Conservation (phyloP, 2,329 filamentous ascomycete species). For the Pestalotiopsis sp. region DNA sequence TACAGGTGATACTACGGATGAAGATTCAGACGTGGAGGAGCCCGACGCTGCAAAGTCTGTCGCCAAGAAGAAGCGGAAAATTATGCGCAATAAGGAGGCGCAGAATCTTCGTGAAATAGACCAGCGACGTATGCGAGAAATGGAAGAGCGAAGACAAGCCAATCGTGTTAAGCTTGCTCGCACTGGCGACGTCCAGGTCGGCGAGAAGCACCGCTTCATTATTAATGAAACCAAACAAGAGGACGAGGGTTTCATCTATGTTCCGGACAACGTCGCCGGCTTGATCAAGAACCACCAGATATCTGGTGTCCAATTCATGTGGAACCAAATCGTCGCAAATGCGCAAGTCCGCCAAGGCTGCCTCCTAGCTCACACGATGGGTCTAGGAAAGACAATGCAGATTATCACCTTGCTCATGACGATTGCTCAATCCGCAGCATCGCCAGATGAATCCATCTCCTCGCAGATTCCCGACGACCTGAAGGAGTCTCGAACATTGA, state of each 20-base stretch:
- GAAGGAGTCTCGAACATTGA: conserved; percentile 61
- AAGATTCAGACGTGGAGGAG: conserved; percentile 13
- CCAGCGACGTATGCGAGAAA: conserved; percentile 50
- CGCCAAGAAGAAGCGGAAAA: conserved; percentile 39
- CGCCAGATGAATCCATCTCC: conserved; percentile 53
- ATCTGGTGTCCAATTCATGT: conserved; percentile 81
- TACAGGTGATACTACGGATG: background rate
- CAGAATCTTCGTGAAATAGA: conserved; percentile 57
- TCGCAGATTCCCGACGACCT: conserved; percentile 70
- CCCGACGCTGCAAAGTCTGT: conserved; percentile 25
- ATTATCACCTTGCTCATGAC: conserved; percentile 80
- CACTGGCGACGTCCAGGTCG: conserved; percentile 38
- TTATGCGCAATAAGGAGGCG: conserved; percentile 49
- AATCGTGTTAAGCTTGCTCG: conserved; percentile 43
- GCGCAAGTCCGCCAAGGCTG: conserved; percentile 66
- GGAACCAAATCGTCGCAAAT: conserved; percentile 75
- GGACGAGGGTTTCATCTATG: conserved; percentile 59
- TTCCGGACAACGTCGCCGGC: conserved; percentile 63
- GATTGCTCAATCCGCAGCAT: conserved; percentile 65
- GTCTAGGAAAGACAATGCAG: conserved; percentile 90
- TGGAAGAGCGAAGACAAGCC: conserved; percentile 51
- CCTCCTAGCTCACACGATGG: conserved; percentile 87
- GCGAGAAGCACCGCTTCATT: conserved; percentile 51
- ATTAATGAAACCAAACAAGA: conserved; percentile 68
- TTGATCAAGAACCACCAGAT: conserved; percentile 80